Percentiles rank a stretch among this genome's conserved stretches.
Evolutionary conservation across 495 filamentous ascomycete genomes (phyloP).

Genomic region (Gamarada debralockiae): DNA sequence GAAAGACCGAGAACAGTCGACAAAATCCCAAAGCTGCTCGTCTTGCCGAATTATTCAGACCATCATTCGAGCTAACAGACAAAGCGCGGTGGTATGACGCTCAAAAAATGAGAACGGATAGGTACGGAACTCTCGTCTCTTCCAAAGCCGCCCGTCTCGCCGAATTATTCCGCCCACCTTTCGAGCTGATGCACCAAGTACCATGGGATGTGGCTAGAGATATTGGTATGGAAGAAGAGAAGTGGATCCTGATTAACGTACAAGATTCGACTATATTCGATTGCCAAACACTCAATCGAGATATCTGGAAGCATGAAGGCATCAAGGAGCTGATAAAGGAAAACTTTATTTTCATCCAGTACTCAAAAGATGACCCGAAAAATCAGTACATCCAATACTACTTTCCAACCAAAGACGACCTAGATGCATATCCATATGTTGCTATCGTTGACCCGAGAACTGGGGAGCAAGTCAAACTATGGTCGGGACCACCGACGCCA

Average conservation of each 20-base stretch:
- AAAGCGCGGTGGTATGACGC: too few species aligned
- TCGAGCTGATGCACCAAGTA: conserved; percentile 74
- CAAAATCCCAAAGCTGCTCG: too few species aligned
- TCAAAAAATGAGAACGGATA: too few species aligned
- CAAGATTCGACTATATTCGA: conserved; percentile 89
- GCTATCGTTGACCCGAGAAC: conserved; percentile 94
- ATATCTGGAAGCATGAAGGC: conserved; percentile 85
- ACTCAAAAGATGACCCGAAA: conserved; percentile 70
- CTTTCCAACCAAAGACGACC: conserved; percentile 65
- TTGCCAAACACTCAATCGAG: conserved; percentile 88
- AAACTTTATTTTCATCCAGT: conserved; percentile 95
- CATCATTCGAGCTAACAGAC: too few species aligned
- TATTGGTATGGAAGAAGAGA: conserved; percentile 77
- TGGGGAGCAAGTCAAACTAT: conserved; percentile 95
- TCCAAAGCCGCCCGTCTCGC: conserved; percentile 71
- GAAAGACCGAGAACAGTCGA: too few species aligned
- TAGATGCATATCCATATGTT: conserved; percentile 80
- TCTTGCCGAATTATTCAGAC: too few species aligned
- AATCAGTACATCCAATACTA: conserved; percentile 85
- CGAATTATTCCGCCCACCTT: conserved; percentile 88
- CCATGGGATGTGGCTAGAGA: conserved; percentile 78
- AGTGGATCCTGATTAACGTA: conserved; percentile 93
- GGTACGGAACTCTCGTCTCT: too few species aligned
- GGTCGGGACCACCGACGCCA: conserved; percentile 82
- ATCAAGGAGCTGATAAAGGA: conserved; percentile 78